A percentile compares a stretch with the other conserved stretches of the same genome.
These are phyloP conservation scores for Calonectria pseudoreteaudii DNA, from an alignment of 2,329 filamentous ascomycete genomes.

Conservation along the genomic window DNA sequence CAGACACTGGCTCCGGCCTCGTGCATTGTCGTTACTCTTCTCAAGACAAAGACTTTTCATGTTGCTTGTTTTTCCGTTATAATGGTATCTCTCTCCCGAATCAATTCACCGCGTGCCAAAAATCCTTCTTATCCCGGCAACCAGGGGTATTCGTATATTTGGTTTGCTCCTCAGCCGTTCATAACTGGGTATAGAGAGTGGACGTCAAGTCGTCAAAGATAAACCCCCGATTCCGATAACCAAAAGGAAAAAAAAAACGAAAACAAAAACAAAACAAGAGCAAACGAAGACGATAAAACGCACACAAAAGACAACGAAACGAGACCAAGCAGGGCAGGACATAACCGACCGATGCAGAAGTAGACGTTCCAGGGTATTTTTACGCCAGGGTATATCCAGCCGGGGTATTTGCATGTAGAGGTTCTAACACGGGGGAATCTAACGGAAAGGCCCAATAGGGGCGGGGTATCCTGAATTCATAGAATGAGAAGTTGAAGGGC, in stretches of 20 bases:
- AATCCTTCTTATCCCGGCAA: constrained; percentile 40
- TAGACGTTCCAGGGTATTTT: constrained; percentile 64
- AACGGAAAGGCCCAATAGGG: constrained; percentile 91
- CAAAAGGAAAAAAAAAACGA: constrained; percentile 36
- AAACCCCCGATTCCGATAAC: constrained; percentile 41
- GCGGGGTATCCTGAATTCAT: constrained; percentile 95
- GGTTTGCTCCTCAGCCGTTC: constrained; percentile 46
- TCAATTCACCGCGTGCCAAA: constrained; percentile 38
- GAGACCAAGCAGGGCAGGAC: constrained; percentile 48
- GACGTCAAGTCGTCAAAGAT: constrained; percentile 50
- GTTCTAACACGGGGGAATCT: constrained; percentile 65
- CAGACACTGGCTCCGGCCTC: constrained; percentile 33
- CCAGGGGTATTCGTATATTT: constrained; percentile 50
- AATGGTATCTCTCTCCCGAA: constrained; percentile 44
- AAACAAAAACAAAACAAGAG: constrained; percentile 29
- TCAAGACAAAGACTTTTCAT: constrained; percentile 34
- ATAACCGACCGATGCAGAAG: constrained; percentile 62
- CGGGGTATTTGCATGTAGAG: constrained; percentile 68
- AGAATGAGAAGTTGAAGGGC: constrained; percentile 95
- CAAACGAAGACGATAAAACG: constrained; percentile 32
- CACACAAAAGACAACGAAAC: constrained; percentile 42
- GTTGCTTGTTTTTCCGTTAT: constrained; percentile 34
- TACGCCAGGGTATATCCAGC: constrained; percentile 76
- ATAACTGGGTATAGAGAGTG: constrained; percentile 51
- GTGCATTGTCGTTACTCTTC: constrained; percentile 33